phyloP scores from a whole-genome alignment of 768 basidiomycete species.

The Mycena indigotica region DNA sequence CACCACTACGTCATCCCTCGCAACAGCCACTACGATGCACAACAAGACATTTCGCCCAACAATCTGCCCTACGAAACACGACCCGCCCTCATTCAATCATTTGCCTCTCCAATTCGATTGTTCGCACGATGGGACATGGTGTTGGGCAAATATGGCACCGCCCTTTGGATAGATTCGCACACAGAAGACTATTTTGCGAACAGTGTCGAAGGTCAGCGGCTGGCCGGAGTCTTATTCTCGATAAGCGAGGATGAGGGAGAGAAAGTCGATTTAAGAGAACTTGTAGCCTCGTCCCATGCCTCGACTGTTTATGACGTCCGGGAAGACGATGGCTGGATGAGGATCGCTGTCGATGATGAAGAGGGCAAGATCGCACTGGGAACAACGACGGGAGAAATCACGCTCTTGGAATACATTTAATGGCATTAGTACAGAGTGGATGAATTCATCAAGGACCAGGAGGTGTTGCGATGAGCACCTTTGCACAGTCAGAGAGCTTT shows the following conservation, averaged over 20 bases:
- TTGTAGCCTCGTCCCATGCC: constrained; percentile 31
- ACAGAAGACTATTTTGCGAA: constrained; percentile 51
- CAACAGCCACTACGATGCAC: constrained; percentile 39
- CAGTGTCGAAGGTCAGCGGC: constrained; percentile 56
- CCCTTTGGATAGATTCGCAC: constrained; percentile 68
- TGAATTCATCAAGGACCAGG: constrained; percentile 12
- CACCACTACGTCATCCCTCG: constrained; percentile 59
- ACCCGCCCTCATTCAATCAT: constrained; percentile 36
- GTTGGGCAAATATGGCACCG: constrained; percentile 61
- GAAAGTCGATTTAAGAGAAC: constrained; percentile 27
- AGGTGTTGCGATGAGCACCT: constrained; percentile 61
- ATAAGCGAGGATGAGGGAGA: constrained; percentile 19
- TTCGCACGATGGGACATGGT: constrained; percentile 56
- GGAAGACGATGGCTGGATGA: constrained; percentile 53
- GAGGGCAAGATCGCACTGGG: constrained; percentile 51
- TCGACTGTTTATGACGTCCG: constrained; percentile 49
- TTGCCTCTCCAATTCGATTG: constrained; percentile 59
- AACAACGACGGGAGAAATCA: constrained; percentile 48
- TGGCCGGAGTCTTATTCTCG: constrained; percentile 48
- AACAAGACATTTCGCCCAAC: constrained; percentile 26
- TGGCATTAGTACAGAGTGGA: background rate
- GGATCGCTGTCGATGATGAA: constrained; percentile 47
- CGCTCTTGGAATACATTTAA: constrained; percentile 52
- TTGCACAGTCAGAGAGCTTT: constrained; percentile 2
- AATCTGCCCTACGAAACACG: constrained; percentile 52